Base-by-base conservation (phyloP, 2,329 filamentous ascomycete species). In the Penicillium brasilianum region DNA sequence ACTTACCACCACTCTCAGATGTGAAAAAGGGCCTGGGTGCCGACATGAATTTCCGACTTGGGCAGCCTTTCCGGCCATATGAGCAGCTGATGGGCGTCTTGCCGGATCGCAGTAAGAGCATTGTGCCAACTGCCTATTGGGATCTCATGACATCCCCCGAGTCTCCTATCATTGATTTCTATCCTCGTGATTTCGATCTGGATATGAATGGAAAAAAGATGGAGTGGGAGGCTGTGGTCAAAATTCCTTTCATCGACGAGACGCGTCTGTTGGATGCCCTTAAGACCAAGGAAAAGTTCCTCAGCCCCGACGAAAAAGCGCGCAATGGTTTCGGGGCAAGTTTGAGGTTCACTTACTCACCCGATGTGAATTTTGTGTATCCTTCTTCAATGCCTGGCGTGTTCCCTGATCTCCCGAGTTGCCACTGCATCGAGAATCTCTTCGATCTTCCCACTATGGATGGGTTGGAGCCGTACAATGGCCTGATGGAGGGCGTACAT, bases 151-250 rank as follows among this genome's bases (percentile, higher is more conserved):
- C 92, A 1, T 91, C 91, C 58, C 84, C 90, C 1, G 86, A 90
- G 16, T 98, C 94, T 16, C 93, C 95, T 1, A 99, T 99, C 75
- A 90, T 97, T 72, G 95, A 99, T 74, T 99, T 99, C 76, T 99
- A 99, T 72, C 95, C 95, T 2, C 87, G 94, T 69, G 95, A 99
- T 71, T 99, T 99, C 72, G 92, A 96, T 67, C 84, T 99, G 43
- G 96, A 99, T 75, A 98, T 99, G 95, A 98, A 99, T 70, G 96
- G 95, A 61, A 99, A 99, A 82, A 99, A 97, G 81, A 96, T 97
- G 90, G 96, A 99, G 66, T 99, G 95, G 95, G 95, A 99, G 75
- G 95, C 95, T 30, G 94, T 99, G 39, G 93, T 99, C 66, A 99
- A 98, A 78, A 99, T 99, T 72, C 95, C 95, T 0, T 99, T 99